Evolutionary conservation across 257 asterid species (phyloP).

Genomic region (Solanum chiquidenum): DNA sequence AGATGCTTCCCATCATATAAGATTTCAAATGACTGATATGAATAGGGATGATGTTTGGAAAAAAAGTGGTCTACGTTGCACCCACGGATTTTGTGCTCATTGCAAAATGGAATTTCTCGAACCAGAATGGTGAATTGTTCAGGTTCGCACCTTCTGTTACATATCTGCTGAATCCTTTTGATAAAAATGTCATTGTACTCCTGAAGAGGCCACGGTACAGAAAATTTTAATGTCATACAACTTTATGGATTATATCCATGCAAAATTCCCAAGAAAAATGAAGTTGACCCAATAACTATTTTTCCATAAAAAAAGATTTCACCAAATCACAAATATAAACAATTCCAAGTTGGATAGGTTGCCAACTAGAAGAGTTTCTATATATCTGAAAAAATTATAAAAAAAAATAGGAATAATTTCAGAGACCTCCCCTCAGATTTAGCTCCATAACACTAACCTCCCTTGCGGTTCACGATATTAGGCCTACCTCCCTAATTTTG

Average conservation of each 20-base stretch:
- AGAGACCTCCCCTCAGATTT: not conserved
- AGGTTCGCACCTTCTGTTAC: constrained; percentile 62
- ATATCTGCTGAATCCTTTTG: constrained; percentile 63
- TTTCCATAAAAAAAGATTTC: not conserved
- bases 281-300: not conserved
- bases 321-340: not conserved
- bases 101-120: constrained; percentile 83
- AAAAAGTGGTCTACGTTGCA: constrained; percentile 76
- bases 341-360: not conserved
- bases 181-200: constrained; percentile 56
- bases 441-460: not conserved
- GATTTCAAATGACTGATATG: constrained; percentile 68
- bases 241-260: not conserved
- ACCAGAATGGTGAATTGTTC: constrained; percentile 87
- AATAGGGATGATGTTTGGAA: constrained; percentile 61
- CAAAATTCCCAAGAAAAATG: not conserved
- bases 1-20: constrained; percentile 69
- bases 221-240: not conserved
- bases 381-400: not conserved
- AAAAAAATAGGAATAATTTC: not conserved
- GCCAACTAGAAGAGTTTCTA: not conserved
- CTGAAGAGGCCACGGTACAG: constrained; percentile 25
- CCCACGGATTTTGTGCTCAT: constrained; percentile 66
- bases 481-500: not conserved
- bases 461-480: not conserved